Conservation (phyloP, 2,329 filamentous ascomycete genomes). For the Colletotrichum costaricense region DNA sequence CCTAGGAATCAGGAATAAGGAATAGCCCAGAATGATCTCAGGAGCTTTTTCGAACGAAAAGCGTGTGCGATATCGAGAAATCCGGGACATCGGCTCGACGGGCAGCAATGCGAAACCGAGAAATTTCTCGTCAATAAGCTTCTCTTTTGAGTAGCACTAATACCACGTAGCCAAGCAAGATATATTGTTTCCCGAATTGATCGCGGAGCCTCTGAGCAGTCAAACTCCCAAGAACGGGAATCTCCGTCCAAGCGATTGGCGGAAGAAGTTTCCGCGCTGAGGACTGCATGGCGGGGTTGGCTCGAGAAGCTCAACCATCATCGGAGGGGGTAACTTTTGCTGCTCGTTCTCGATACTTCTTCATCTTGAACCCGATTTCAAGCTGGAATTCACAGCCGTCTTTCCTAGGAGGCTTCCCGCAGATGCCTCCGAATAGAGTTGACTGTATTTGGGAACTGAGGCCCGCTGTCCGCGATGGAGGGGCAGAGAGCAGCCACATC, state of each 20-base stretch:
- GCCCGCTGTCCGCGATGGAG: background rate
- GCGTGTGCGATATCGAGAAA: background rate
- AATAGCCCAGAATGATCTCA: too few relatives aligned
- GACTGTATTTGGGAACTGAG: background rate
- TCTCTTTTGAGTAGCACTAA: background rate
- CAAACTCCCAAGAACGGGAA: constrained; percentile 5
- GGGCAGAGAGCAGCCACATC: background rate
- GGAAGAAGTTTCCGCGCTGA: constrained; percentile 12
- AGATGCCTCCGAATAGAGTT: background rate
- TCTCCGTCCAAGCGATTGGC: constrained; percentile 8
- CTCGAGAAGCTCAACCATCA: background rate
- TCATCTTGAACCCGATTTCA: too few relatives aligned
- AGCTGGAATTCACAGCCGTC: background rate
- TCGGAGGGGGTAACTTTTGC: background rate
- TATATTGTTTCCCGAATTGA: background rate
- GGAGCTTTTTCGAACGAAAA: background rate
- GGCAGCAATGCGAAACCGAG: too few relatives aligned
- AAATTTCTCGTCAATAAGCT: background rate
- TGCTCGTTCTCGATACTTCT: background rate
- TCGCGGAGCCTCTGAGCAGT: constrained; percentile 1
- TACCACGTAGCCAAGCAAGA: background rate
- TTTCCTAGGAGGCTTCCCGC: background rate
- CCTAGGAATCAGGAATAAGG: too few relatives aligned
- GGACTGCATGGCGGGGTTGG: background rate
- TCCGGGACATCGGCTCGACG: background rate